phyloP scores from a whole-genome alignment of 2,329 filamentous ascomycete genomes.

The Ceratocystis lukuohia region DNA sequence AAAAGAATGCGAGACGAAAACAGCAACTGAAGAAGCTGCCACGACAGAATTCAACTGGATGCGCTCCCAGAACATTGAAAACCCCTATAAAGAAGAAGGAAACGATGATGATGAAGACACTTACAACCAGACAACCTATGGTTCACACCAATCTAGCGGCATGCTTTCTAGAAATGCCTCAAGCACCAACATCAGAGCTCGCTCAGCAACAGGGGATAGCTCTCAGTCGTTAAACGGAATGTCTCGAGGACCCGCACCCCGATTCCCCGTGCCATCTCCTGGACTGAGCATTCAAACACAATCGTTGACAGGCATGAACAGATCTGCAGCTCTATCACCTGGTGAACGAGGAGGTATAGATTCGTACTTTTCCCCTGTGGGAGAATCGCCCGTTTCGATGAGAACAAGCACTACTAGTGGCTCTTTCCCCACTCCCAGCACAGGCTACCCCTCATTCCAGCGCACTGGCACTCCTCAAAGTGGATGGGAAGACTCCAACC shows the following conservation, averaged over 20 bases:
- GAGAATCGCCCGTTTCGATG: constrained; percentile 64
- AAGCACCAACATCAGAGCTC: constrained; percentile 58
- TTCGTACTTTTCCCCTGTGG: constrained; percentile 85
- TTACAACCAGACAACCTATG: constrained; percentile 12
- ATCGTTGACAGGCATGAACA: constrained; percentile 20
- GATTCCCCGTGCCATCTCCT: constrained; percentile 53
- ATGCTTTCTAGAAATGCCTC: constrained; percentile 52
- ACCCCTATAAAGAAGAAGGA: constrained; percentile 62
- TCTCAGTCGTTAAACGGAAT: constrained; percentile 43
- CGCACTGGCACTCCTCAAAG: constrained; percentile 57
- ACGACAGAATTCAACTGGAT: constrained; percentile 73
- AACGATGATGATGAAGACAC: constrained; percentile 48
- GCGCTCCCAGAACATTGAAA: constrained; percentile 57
- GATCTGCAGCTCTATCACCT: constrained; percentile 32
- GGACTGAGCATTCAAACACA: constrained; percentile 58
- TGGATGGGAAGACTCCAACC: constrained; percentile 57
- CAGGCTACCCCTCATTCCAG: constrained; percentile 49
- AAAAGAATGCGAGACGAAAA: constrained; percentile 42
- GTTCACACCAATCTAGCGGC: constrained; percentile 21
- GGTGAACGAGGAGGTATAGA: constrained; percentile 52
- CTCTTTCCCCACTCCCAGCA: constrained; percentile 44
- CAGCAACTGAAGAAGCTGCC: constrained; percentile 34
- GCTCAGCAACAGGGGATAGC: constrained; percentile 64
- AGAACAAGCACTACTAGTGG: constrained; percentile 62
- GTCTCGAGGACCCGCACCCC: constrained; percentile 49